Conservation (phyloP, 441 rosid genomes). For the Aquilaria agallochum region DNA sequence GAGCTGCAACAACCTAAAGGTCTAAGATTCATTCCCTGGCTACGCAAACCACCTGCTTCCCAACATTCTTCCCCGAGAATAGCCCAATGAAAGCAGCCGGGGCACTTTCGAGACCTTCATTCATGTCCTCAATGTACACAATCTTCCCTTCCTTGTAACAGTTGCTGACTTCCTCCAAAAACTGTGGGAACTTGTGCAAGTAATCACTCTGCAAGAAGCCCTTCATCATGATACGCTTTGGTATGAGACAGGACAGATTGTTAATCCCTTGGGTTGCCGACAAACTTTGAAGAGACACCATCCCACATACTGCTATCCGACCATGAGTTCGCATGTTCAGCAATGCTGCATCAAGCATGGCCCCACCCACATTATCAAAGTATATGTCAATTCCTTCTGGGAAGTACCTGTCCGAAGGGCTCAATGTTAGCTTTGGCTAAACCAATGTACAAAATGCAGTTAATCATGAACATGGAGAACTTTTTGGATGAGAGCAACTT, state of each 20-base stretch:
- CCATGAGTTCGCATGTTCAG: background rate
- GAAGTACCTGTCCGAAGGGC: background rate
- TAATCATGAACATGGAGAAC: too few relatives aligned
- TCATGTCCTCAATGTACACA: conserved; percentile 58
- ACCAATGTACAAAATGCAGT: too few relatives aligned
- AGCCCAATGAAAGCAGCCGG: conserved; percentile 60
- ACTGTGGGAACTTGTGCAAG: conserved; percentile 40
- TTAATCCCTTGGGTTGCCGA: background rate
- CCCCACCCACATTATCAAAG: background rate
- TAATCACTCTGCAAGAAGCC: conserved; percentile 69
- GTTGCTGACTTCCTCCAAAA: conserved; percentile 32
- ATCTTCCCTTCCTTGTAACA: conserved; percentile 56
- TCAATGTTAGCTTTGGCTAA: too few relatives aligned
- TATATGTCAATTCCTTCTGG: background rate
- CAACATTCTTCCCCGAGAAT: conserved; percentile 61
- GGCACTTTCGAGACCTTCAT: conserved; percentile 48
- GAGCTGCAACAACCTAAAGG: too few relatives aligned
- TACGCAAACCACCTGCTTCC: conserved; percentile 61
- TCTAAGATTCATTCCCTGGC: conserved; percentile 26
- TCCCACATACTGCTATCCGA: background rate
- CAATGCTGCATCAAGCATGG: background rate
- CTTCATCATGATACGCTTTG: conserved; percentile 45
- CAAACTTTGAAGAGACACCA: background rate
- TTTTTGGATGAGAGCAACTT: too few relatives aligned
- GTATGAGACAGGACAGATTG: conserved; percentile 23